Conservation (phyloP, 768 basidiomycete genomes). For the Termitomyces sp. region DNA sequence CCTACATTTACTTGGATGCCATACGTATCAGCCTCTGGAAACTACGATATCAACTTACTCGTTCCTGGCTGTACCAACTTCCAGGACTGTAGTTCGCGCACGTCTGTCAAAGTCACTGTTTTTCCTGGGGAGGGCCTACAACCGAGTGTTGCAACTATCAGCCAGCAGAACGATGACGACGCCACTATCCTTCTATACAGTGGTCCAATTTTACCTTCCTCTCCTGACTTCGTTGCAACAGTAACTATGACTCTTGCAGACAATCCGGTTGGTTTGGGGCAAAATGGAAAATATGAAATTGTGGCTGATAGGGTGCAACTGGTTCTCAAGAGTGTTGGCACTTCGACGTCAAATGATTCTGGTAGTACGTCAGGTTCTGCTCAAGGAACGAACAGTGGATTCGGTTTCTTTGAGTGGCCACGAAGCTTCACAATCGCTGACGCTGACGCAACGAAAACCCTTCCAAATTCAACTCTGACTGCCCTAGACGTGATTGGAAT, state of each 20-base stretch:
- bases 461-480: constrained; percentile 71
- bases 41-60: constrained; percentile 78
- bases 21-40: constrained; percentile 84
- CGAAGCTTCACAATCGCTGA: constrained; percentile 30
- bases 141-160: constrained; percentile 64
- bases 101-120: constrained; percentile 76
- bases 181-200: constrained; percentile 60
- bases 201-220: constrained; percentile 77
- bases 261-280: constrained; percentile 54
- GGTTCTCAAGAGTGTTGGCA: constrained; percentile 57
- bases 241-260: constrained; percentile 71
- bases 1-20: constrained; percentile 89
- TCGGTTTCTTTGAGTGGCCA: constrained; percentile 91
- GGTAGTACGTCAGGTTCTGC: constrained; percentile 24
- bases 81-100: constrained; percentile 75
- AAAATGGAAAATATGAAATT: constrained; percentile 66
- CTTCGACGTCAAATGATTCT: constrained; percentile 27
- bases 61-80: constrained; percentile 83
- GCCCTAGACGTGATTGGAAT: constrained; percentile 57
- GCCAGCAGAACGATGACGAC: constrained; percentile 68
- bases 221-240: constrained; percentile 64
- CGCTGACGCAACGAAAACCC: constrained; percentile 52
- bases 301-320: constrained; percentile 87
- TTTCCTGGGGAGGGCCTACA: constrained; percentile 66
- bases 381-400: constrained; percentile 40